Evolutionary conservation across 2,329 filamentous ascomycete genomes (phyloP), one percentile per base, ranked within the genome.

Genomic region (Conoideocrella luteorostrata): DNA sequence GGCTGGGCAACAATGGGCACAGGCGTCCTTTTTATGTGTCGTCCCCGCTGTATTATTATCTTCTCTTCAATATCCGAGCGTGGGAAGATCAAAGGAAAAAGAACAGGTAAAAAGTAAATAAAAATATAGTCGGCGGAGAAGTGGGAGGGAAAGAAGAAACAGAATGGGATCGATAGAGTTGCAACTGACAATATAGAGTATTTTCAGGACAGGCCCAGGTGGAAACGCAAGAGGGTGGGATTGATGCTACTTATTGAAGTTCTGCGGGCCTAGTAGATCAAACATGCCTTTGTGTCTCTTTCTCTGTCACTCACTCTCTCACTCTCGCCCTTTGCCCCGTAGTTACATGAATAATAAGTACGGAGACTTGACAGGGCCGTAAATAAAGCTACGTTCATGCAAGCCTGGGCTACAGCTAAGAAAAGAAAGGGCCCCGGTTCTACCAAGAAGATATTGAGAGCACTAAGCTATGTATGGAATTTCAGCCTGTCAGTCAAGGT

Each of bases 341-440:
- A n/a, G n/a, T n/a, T n/a, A n/a, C n/a, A n/a, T n/a, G n/a, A n/a
- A n/a, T n/a, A n/a, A n/a, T n/a, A n/a, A n/a, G n/a, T n/a, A n/a
- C n/a, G n/a, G n/a, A 33, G 36, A 7, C 36, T 39, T 29, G 36
- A 24, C 36, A 26, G 36, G 20, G 35, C 28, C 41, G 18, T 44
- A 33, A 39, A 39, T 33, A 44, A 35, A 35, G 22, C 36, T 35
- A 39, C 37, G 30, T 44, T 39, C 22, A 44, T 40, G 43, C 43
- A 44, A 11, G 30, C 15, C 30, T 33, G n/a, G 30, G n/a, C 18
- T 33, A 33, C 30, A 33, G n/a, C n/a, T n/a, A n/a, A n/a, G n/a
- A n/a, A n/a, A n/a, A n/a, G n/a, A n/a, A n/a, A n/a, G n/a, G 30
- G n/a, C 30, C 41, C 33, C 7, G n/a, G 26, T 29, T 15, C n/a